Base-by-base conservation (phyloP, 2,329 filamentous ascomycete species). In the Harringtonia lauricola region DNA sequence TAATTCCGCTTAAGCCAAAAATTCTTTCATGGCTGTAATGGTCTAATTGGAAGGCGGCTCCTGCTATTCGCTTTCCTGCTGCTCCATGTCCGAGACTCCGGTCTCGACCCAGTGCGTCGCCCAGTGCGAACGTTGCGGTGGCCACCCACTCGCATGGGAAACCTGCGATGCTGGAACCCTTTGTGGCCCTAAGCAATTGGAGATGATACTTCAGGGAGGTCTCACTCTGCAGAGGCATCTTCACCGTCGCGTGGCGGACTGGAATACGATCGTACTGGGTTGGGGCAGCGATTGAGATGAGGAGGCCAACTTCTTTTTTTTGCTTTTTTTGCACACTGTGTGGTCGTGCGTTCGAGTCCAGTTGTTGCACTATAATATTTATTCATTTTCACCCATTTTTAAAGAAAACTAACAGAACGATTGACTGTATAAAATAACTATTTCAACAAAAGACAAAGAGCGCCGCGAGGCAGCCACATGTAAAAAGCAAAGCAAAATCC, bases 171-270 rank as follows among this genome's bases (percentile, higher is more conserved):
- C 67, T 70, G 77, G 70, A 62, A 63, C 58, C 24, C 24, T 37
- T 44, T 47, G 66, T 61, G 64, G 64, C 69, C 76, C 64, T 81
- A 74, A 79, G 78, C 73, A 76, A 74, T 79, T 29, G 78, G 73
- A 76, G 74, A 76, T 67, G 57, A 82, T 59, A 56, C 77, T 81
- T 77, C 70, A 82, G 79, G 72, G 77, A 80, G 78, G 78, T 46
- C 64, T 81, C 74, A 82, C 78, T 79, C 75, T 79, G 77, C 78
- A 82, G 74, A 81, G 77, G 62, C 61, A 68, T 78, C 71, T 76
- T 74, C 76, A 75, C 77, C 78, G 74, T 79, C 71, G 71, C 70
- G 70, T 81, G 77, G 79, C 79, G 76, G 66, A 68, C 64, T 76
- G 78, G 78, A 82, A 72, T 62, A 80, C 78, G 75, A 71, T 70